Evolutionary conservation across 140 eudicot genomes (phyloP), one percentile per base, ranked within the genome.

Genomic region (Anethum foeniculum): DNA sequence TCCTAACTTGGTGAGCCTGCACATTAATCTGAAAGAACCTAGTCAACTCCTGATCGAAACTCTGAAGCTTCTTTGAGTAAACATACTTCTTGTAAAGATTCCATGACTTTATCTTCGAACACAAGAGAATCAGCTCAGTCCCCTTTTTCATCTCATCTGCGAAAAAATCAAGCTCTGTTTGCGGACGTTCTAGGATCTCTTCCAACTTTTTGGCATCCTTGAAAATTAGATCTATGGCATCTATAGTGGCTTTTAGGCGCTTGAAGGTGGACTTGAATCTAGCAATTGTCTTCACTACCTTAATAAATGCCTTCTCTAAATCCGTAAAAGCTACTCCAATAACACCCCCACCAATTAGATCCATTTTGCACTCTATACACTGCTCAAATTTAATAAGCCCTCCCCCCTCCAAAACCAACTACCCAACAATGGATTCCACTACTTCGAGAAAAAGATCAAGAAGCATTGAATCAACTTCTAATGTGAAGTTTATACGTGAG

Each of bases 1-100:
- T 80, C 13, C 82, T 47, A 23, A 12, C 0, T 46, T 79, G 82
- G 39, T 44, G 76, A 7, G 88, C 87, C 77, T 67, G 87, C 67
- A 80, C 85, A 48, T 81, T 82, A 0, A 82, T 19, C 85, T 85
- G 88, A 30, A 82, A 87, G 54, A 89, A 87, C 43, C 79, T 15
- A 21, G 41, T 4, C 46, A 89, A n/a, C 51, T 7, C 41, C 0
- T 13, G 12, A 23, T 87, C 60, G 6, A 85, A 79, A 6, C 74
- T 81, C 46, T 75, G 83, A 1, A 88, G 86, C 77, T 78, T 86
- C 71, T 80, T 39, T 3, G 90, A 82, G 76, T 86, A 77, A 28
- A n/a, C 79, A 77, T 71, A 84, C 77, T 16, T 86, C 16, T 80
- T 86, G 52, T 52, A 1, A 5, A 80, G 3, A 58, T 84, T 82